These are phyloP conservation scores for Castanea mollissima DNA, from an alignment of 306 rosid genomes.

Conservation along the genomic window DNA sequence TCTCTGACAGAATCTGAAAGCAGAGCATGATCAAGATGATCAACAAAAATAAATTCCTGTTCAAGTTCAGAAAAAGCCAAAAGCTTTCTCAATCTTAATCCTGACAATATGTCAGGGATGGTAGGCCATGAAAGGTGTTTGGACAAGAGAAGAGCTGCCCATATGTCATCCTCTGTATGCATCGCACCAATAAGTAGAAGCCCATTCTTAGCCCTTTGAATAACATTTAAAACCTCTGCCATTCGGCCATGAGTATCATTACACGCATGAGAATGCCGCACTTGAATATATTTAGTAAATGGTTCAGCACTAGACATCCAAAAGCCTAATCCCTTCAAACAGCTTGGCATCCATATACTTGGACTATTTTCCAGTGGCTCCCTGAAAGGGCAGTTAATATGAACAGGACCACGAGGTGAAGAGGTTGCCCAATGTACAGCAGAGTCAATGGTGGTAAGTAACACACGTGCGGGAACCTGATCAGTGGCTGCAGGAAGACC, in stretches of 20 bases:
- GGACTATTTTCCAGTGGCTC: conserved; percentile 90
- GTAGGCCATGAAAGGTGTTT: conserved; percentile 91
- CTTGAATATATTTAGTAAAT: conserved; percentile 75
- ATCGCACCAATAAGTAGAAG: conserved; percentile 74
- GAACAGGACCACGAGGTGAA: conserved; percentile 87
- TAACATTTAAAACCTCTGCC: conserved; percentile 54
- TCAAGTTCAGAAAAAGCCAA: conserved; percentile 60
- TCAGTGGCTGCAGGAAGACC: conserved; percentile 85
- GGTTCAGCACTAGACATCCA: conserved; percentile 79
- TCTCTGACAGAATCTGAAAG: conserved; percentile 64
- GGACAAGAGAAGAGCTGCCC: conserved; percentile 88
- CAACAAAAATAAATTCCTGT: conserved; percentile 57
- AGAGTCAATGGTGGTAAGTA: conserved; percentile 89
- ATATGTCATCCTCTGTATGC: conserved; percentile 90
- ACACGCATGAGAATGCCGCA: conserved; percentile 33
- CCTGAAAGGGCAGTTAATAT: conserved; percentile 86
- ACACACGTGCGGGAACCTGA: conserved; percentile 70
- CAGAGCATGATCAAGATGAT: conserved; percentile 89
- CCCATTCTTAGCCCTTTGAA: conserved; percentile 52
- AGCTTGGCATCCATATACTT: conserved; percentile 58
- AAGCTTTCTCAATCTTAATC: conserved; percentile 78
- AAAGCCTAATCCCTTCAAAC: conserved; percentile 67
- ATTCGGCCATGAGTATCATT: conserved; percentile 41
- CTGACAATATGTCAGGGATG: conserved; percentile 88
- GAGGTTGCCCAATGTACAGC: conserved; percentile 84